These are phyloP conservation scores for Candida quercuum DNA, from an alignment of 805 yeast genomes.

Conservation along the genomic window DNA sequence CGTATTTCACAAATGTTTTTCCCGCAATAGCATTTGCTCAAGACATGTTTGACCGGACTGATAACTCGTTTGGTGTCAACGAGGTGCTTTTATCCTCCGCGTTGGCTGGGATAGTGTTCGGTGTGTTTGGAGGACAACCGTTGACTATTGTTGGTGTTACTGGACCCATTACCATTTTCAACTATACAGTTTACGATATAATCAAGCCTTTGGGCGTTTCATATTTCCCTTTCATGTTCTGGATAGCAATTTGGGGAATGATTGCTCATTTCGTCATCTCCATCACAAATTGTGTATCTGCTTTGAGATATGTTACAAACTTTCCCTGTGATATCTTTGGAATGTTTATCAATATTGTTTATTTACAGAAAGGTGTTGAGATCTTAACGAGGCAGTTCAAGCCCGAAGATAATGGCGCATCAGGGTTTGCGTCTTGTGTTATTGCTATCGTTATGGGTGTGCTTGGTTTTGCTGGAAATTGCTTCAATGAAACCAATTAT, in stretches of 20 bases:
- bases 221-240: conserved; percentile 84
- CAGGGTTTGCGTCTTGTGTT: conserved; percentile 72
- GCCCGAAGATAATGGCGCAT: conserved; percentile 27
- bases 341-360: conserved; percentile 79
- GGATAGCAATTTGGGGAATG: conserved; percentile 93
- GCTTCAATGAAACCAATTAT: conserved; percentile 45
- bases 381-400: conserved; percentile 68
- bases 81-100: conserved; percentile 84
- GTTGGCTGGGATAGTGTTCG: conserved; percentile 85
- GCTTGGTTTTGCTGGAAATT: conserved; percentile 67
- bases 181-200: conserved; percentile 80
- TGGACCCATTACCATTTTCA: conserved; percentile 91
- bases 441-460: conserved; percentile 71
- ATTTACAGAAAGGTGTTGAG: conserved; percentile 87
- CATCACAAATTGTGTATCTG: conserved; percentile 57
- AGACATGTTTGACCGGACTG: conserved; percentile 91
- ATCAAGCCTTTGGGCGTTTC: conserved; percentile 44
- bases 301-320: conserved; percentile 64
- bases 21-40: conserved; percentile 97
- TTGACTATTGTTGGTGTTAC: conserved; percentile 95
- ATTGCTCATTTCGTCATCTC: conserved; percentile 74
- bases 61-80: conserved; percentile 84
- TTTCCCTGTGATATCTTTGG: conserved; percentile 94
- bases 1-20: conserved; percentile 83
- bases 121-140: conserved; percentile 85